Conservation (phyloP, 176 grass and related monocot genomes). For the Tillandsia leiboldiana region DNA sequence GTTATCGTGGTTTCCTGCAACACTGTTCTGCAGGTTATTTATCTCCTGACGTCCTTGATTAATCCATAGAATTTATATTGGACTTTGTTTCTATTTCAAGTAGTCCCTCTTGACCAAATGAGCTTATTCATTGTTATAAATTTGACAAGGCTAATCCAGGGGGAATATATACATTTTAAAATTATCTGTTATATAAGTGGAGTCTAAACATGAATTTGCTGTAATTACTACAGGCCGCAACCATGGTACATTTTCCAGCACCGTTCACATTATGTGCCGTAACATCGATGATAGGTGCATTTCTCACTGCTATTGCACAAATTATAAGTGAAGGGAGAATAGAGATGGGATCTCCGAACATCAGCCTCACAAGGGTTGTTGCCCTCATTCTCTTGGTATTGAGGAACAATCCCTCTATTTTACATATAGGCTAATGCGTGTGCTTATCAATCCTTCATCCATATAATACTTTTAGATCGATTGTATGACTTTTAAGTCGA, state of each 20-base stretch:
- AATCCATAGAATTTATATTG: background rate
- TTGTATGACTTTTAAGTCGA: no score
- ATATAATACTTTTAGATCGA: no score
- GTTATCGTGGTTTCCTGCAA: slow-evolving; percentile 48
- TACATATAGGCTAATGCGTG: no score
- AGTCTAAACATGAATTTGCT: background rate
- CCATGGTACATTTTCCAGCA: slow-evolving; percentile 50
- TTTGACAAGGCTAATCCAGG: no score
- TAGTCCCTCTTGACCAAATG: no score
- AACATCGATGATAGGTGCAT: slow-evolving; percentile 48
- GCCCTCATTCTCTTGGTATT: slow-evolving; percentile 41
- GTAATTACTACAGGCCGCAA: slow-evolving; percentile 38
- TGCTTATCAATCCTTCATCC: no score
- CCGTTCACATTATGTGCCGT: slow-evolving; percentile 47
- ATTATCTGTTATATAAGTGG: background rate
- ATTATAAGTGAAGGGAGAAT: slow-evolving; percentile 38
- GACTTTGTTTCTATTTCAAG: no score
- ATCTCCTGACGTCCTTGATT: background rate
- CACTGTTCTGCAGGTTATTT: slow-evolving; percentile 44
- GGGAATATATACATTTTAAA: background rate
- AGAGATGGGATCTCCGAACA: slow-evolving; percentile 33
- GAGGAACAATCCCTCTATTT: no score
- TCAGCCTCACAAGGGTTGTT: slow-evolving; percentile 27
- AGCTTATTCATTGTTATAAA: no score
- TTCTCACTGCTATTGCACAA: slow-evolving; percentile 42